A percentile compares a stretch with the other conserved stretches of the same genome.
phyloP scores from a whole-genome alignment of 2,329 filamentous ascomycete species.

The Clarireedia homoeocarpa region DNA sequence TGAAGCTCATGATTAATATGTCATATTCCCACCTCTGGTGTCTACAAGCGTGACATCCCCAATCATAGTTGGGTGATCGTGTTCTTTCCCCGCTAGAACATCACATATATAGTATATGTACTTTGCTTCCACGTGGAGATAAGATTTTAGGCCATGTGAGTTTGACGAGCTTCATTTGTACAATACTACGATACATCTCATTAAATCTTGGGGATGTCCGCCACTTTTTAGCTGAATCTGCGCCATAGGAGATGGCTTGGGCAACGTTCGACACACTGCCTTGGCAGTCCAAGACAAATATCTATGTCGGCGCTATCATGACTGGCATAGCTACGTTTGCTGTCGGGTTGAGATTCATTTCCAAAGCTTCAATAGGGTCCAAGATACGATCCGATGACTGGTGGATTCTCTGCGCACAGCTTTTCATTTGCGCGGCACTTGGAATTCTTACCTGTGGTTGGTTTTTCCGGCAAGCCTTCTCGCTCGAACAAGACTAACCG shows the following conservation, averaged over 20 bases:
- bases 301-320: neutral
- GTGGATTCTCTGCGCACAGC: neutral
- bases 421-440: neutral
- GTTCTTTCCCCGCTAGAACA: no score
- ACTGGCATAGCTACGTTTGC: neutral
- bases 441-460: neutral
- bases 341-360: neutral
- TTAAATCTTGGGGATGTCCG: no score
- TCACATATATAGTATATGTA: no score
- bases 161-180: no score
- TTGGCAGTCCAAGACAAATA: neutral
- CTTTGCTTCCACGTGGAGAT: no score
- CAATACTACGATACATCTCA: no score
- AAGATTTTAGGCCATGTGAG: no score
- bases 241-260: neutral
- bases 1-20: no score
- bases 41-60: no score
- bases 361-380: neutral
- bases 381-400: neutral
- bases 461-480: neutral
- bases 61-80: no score
- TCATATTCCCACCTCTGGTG: no score
- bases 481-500: neutral
- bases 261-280: neutral
- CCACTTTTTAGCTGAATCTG: neutral